These are phyloP conservation scores for Hippophae tibetana DNA, from an alignment of 306 rosid genomes.

Conservation along the genomic window DNA sequence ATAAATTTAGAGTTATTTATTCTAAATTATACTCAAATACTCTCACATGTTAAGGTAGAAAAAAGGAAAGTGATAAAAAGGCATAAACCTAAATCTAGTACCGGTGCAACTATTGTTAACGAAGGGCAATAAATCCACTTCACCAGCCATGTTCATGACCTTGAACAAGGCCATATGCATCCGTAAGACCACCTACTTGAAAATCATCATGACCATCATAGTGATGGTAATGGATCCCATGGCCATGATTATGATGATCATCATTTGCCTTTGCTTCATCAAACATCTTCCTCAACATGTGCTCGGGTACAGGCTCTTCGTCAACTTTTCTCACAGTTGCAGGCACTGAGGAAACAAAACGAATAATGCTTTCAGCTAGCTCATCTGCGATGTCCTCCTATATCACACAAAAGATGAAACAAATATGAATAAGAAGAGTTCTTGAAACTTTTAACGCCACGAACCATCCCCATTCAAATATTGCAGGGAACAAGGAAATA, in stretches of 20 bases:
- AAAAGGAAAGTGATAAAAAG: background rate
- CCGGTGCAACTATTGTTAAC: background rate
- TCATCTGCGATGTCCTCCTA: conserved; percentile 66
- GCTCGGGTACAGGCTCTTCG: too few relatives aligned
- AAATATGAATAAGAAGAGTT: background rate
- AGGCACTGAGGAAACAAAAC: conserved; percentile 67
- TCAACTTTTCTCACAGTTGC: conserved; percentile 50
- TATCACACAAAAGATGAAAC: conserved; percentile 7
- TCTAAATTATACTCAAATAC: too few relatives aligned
- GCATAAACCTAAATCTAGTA: conserved; percentile 7
- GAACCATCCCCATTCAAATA: too few relatives aligned
- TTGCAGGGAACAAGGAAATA: too few relatives aligned
- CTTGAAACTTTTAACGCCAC: background rate
- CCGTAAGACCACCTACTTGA: conserved; percentile 46
- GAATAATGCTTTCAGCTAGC: conserved; percentile 53
- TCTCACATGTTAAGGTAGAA: too few relatives aligned
- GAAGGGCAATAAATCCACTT: conserved; percentile 4
- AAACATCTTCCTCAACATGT: conserved; percentile 49
- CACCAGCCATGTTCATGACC: conserved; percentile 51
- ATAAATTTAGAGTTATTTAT: too few relatives aligned
- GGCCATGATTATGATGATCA: conserved; percentile 23
- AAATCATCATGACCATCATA: conserved; percentile 33
- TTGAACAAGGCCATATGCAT: conserved; percentile 63
- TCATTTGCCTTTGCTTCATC: conserved; percentile 44
- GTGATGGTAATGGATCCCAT: conserved; percentile 22